Base-by-base conservation (phyloP, 768 basidiomycete genomes). In the Phlegmacium glaucopus region DNA sequence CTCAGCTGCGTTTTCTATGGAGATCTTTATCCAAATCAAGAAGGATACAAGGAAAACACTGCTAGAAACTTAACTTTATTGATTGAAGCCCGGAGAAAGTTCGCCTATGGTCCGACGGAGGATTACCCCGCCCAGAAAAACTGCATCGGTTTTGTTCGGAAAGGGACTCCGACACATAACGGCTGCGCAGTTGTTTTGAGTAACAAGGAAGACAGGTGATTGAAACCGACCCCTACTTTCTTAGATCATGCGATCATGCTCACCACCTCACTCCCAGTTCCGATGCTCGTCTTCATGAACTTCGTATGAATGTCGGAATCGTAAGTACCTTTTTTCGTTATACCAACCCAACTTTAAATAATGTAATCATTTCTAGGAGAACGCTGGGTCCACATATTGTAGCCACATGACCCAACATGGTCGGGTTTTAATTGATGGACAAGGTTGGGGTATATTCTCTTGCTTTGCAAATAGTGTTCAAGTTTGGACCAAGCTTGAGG, bases 1-100 rank as follows among this genome's bases (percentile, higher is more conserved):
- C 40, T 17, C 41, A 92, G 90, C 34, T 93, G 90, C 55, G 80
- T 90, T n/a, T 93, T 91, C 63, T 91, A 90, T 51, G 90, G 88
- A 6, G 90, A 92, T 62, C 58, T 91, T 12, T 90, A 88, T 56
- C 85, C 82, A 0, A 86, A 88, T 55, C 54, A 66, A 35, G 85
- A 86, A 61, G 82, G 83, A 51, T 87, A 80, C 58, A 73, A 83
- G 51, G 74, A 74, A 50, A 60, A 61, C 12, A 72, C 75, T 7
- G 74, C 84, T 8, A 61, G 59, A 27, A 77, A 77, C 38, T 70
- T 92, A 41, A 70, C 58, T 39, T 57, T 71, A 17, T 65, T 93
- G 39, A 76, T 92, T 15, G 62, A 72, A 36, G 79, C 73, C 27
- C 85, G 90, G 55, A 79, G 78, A 69, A 65, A 58, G 43, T 86